Evolutionary conservation across 2,329 filamentous ascomycete species (phyloP).

Genomic region (Aspergillus sp.): DNA sequence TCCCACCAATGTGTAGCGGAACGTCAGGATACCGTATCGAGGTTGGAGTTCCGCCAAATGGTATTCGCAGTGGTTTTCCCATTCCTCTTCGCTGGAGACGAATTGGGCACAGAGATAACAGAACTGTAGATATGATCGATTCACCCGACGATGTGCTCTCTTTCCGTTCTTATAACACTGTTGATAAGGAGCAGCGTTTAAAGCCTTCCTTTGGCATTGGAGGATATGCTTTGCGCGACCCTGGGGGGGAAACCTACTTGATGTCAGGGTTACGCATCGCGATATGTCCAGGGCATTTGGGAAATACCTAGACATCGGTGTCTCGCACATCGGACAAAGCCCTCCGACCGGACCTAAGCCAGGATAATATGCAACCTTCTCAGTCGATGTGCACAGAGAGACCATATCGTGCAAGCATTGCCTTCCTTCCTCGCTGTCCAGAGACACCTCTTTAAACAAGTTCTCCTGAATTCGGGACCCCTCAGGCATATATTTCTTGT

Average conservation of each 20-base stretch:
- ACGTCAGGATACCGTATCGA: conserved; percentile 10
- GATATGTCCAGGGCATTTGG: not conserved
- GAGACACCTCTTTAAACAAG: conserved; percentile 15
- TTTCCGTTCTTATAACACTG: conserved; percentile 12
- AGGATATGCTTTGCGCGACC: too few relatives aligned
- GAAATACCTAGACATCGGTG: conserved; percentile 6
- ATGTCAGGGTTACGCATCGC: too few relatives aligned
- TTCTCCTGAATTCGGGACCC: conserved; percentile 9
- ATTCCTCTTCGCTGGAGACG: conserved; percentile 3
- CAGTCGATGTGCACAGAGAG: conserved; percentile 14
- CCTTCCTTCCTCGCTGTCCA: conserved; percentile 18
- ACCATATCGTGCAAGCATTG: conserved; percentile 20
- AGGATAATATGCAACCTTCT: conserved; percentile 16
- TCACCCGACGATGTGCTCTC: conserved; percentile 5
- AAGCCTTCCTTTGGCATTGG: conserved; percentile 6
- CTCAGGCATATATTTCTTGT: conserved; percentile 19
- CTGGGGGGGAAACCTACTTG: too few relatives aligned
- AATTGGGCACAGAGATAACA: conserved; percentile 12
- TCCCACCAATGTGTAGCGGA: conserved; percentile 12
- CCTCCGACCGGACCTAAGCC: not conserved
- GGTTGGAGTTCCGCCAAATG: conserved; percentile 7
- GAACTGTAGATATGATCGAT: conserved; percentile 7
- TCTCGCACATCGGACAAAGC: conserved; percentile 2
- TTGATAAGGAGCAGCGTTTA: conserved; percentile 11
- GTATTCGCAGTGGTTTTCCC: conserved; percentile 3